Percentiles rank a stretch among this genome's conserved stretches.
These are phyloP conservation scores for Daldinia bambusicola DNA, from an alignment of 495 filamentous ascomycete genomes.

Conservation along the genomic window DNA sequence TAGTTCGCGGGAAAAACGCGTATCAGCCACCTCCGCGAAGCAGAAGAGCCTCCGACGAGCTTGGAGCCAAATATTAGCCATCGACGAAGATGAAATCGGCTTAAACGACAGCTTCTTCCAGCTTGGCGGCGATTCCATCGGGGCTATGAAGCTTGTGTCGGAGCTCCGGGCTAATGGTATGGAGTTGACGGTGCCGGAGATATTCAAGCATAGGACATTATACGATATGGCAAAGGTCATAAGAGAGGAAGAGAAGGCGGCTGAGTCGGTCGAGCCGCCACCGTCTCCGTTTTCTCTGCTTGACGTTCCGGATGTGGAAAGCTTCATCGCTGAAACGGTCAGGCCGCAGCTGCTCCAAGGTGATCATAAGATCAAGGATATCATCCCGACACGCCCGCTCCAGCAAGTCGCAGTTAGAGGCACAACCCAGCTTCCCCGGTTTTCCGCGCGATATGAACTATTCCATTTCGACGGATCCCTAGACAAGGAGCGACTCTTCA, in stretches of 20 bases:
- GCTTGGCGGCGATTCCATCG: constrained; percentile 75
- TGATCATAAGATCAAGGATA: constrained; percentile 62
- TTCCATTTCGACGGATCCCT: constrained; percentile 50
- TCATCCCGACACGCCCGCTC: constrained; percentile 70
- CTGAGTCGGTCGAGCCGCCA: constrained; percentile 15
- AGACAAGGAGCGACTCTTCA: constrained; percentile 45
- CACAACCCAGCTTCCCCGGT: constrained; percentile 63
- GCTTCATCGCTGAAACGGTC: constrained; percentile 47
- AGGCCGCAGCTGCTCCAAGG: constrained; percentile 53
- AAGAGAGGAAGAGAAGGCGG: constrained; percentile 28
- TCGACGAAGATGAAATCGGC: constrained; percentile 56
- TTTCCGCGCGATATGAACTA: constrained; percentile 56
- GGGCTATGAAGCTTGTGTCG: constrained; percentile 74
- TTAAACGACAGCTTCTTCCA: constrained; percentile 69
- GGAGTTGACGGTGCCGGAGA: constrained; percentile 63
- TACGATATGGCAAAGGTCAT: constrained; percentile 55
- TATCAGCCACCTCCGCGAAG: constrained; percentile 48
- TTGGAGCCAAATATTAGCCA: constrained; percentile 51
- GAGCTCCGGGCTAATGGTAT: constrained; percentile 63
- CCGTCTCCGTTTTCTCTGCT: constrained; percentile 50
- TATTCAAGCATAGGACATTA: constrained; percentile 63
- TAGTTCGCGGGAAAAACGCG: constrained; percentile 35
- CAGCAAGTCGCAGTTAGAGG: constrained; percentile 72
- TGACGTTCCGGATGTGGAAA: constrained; percentile 45
- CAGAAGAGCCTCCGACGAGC: constrained; percentile 51